These are phyloP conservation scores for Stemphylium vesicarium DNA, from an alignment of 2,329 filamentous ascomycete species.

Conservation along the genomic window DNA sequence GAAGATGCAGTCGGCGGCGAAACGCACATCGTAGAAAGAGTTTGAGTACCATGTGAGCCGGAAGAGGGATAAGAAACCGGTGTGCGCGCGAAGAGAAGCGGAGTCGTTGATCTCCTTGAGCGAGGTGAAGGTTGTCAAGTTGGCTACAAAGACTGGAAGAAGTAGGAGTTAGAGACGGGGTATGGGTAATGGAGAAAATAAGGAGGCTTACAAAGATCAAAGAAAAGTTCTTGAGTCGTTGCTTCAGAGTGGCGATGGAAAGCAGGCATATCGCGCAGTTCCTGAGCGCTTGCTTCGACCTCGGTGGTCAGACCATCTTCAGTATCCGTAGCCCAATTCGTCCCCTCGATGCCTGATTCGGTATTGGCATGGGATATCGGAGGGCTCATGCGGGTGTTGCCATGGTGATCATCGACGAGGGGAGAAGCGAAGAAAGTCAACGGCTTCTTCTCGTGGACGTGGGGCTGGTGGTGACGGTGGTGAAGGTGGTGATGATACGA, in stretches of 20 bases:
- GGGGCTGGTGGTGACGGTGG: background rate
- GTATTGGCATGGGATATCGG: too few relatives aligned
- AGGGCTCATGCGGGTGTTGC: background rate
- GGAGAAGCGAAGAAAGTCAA: constrained; percentile 4
- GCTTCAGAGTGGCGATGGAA: constrained; percentile 6
- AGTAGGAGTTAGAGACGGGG: too few relatives aligned
- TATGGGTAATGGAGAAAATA: too few relatives aligned
- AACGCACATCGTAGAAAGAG: constrained; percentile 69
- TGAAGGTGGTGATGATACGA: too few relatives aligned
- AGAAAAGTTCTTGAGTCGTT: constrained; percentile 6
- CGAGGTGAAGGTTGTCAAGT: constrained; percentile 67
- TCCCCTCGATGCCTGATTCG: too few relatives aligned
- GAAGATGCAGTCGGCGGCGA: constrained; percentile 68
- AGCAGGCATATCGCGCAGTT: background rate
- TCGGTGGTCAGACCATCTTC: background rate
- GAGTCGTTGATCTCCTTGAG: constrained; percentile 62
- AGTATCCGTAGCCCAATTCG: background rate
- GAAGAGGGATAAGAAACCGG: constrained; percentile 63
- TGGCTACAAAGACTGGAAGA: constrained; percentile 36
- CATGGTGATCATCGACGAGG: background rate
- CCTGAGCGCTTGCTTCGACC: background rate
- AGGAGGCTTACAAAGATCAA: background rate
- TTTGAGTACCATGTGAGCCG: constrained; percentile 74
- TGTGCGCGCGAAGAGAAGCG: constrained; percentile 51
- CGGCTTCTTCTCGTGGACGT: constrained; percentile 1